Evolutionary conservation across 2,329 filamentous ascomycete species (phyloP).

Genomic region (Calonectria pseudoreteaudii): DNA sequence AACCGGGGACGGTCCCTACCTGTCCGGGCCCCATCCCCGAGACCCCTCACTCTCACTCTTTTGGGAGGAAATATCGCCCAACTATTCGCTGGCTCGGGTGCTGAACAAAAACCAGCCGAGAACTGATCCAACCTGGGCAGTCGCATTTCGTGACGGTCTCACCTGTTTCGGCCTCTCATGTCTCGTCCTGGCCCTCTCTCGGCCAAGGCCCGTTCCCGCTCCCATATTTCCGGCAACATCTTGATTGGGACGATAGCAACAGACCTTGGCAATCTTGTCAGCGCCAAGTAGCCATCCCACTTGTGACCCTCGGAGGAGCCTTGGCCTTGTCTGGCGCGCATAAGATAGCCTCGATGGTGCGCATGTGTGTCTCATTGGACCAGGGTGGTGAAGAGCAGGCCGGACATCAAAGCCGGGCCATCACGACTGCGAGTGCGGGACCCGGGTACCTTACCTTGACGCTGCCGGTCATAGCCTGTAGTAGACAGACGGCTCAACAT

Average conservation of each 20-base stretch:
- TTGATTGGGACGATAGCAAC: not conserved
- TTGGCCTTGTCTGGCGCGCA: constrained; percentile 13
- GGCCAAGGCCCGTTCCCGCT: constrained; percentile 19
- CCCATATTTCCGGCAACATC: constrained; percentile 29
- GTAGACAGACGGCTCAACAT: constrained; percentile 10
- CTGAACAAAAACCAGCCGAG: constrained; percentile 1
- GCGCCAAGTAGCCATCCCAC: constrained; percentile 11
- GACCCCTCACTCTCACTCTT: not conserved
- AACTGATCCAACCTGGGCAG: not conserved
- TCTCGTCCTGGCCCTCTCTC: constrained; percentile 21
- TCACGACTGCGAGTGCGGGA: constrained; percentile 18
- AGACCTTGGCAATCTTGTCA: not conserved
- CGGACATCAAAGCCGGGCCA: not conserved
- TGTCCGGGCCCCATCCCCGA: constrained; percentile 20
- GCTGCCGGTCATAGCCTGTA: constrained; percentile 29
- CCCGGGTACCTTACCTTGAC: constrained; percentile 41
- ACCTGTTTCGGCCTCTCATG: constrained; percentile 16
- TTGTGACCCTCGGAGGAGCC: not conserved
- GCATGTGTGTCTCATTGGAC: constrained; percentile 24
- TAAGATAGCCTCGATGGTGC: constrained; percentile 21
- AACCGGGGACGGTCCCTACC: constrained; percentile 1
- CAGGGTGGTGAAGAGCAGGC: constrained; percentile 2
- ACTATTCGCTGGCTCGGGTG: constrained; percentile 10
- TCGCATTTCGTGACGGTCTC: constrained; percentile 15
- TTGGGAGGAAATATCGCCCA: not conserved